Evolutionary conservation across 352 stramenopile species (phyloP).

Genomic region (Pythium aristosporum): DNA sequence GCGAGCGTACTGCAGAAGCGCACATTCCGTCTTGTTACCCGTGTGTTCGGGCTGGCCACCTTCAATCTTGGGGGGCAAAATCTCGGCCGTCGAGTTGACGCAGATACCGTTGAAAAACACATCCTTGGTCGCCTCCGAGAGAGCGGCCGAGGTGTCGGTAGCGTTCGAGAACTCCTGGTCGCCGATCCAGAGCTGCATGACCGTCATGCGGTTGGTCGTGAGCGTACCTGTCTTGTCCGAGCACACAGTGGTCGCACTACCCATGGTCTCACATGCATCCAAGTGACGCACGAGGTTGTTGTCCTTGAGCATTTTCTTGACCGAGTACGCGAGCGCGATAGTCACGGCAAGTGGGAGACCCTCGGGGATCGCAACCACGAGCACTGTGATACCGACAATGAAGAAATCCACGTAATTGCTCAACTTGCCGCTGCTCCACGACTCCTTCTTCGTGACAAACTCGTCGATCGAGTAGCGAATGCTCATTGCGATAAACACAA

Average conservation of each 20-base stretch:
- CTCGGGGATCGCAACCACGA: slow-evolving; percentile 95
- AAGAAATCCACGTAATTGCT: slow-evolving; percentile 79
- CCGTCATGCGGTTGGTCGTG: slow-evolving; percentile 98
- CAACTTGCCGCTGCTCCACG: slow-evolving; percentile 4
- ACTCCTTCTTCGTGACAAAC: slow-evolving; percentile 27
- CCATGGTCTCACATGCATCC: slow-evolving; percentile 96
- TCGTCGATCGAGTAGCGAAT: slow-evolving; percentile 67
- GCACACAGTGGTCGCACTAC: slow-evolving; percentile 96
- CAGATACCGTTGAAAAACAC: slow-evolving; percentile 50
- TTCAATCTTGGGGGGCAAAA: slow-evolving; percentile 50
- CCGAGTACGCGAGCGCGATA: slow-evolving; percentile 94
- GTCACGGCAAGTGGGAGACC: slow-evolving; percentile 93
- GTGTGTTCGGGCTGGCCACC: slow-evolving; percentile 42
- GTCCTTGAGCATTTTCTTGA: slow-evolving; percentile 98
- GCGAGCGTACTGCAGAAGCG: slow-evolving; percentile 68
- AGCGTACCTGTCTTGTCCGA: slow-evolving; percentile 96
- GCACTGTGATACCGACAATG: slow-evolving; percentile 89
- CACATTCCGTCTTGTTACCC: slow-evolving; percentile 84
- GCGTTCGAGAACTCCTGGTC: slow-evolving; percentile 36
- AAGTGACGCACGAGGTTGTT: slow-evolving; percentile 98
- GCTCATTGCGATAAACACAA: slow-evolving; percentile 81
- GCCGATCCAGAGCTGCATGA: slow-evolving; percentile 88
- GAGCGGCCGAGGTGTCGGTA: slow-evolving; percentile 47
- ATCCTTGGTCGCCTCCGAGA: slow-evolving; percentile 35
- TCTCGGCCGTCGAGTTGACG: slow-evolving; percentile 66